A percentile compares a stretch with the other conserved stretches of the same genome.
These are phyloP conservation scores for Candida nanaspora DNA, from an alignment of 805 yeast genomes.

Conservation along the genomic window DNA sequence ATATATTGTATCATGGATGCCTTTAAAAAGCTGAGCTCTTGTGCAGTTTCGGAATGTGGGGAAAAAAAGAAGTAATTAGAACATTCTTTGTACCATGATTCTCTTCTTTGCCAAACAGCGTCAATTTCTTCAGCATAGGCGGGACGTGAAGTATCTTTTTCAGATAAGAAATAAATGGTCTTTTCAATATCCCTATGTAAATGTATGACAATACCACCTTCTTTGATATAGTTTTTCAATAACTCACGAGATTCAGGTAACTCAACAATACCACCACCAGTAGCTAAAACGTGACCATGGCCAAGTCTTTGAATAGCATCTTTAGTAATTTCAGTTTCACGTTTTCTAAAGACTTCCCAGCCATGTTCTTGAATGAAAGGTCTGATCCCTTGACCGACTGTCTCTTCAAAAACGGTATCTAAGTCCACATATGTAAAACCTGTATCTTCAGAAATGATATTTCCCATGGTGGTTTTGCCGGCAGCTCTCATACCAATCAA, in stretches of 20 bases:
- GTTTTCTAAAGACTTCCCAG: slow-evolving; percentile 81
- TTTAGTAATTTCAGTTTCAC: slow-evolving; percentile 53
- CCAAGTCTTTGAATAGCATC: slow-evolving; percentile 35
- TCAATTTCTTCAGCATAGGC: slow-evolving; percentile 74
- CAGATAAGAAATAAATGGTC: slow-evolving; percentile 63
- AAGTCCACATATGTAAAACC: slow-evolving; percentile 70
- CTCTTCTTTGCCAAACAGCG: slow-evolving; percentile 80
- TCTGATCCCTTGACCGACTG: slow-evolving; percentile 44
- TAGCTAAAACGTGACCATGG: slow-evolving; percentile 65
- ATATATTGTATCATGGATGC: slow-evolving; percentile 53
- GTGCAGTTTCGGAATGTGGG: slow-evolving; percentile 52
- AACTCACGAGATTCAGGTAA: slow-evolving; percentile 55
- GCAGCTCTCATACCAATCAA: slow-evolving; percentile 98
- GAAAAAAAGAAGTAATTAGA: slow-evolving; percentile 75
- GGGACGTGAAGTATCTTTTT: slow-evolving; percentile 79
- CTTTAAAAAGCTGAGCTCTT: slow-evolving; percentile 51
- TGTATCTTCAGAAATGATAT: slow-evolving; percentile 64
- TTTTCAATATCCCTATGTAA: slow-evolving; percentile 82
- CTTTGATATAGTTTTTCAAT: slow-evolving; percentile 45
- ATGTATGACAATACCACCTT: slow-evolving; percentile 79
- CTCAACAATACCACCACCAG: slow-evolving; percentile 97
- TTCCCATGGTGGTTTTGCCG: slow-evolving; percentile 83
- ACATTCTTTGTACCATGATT: slow-evolving; percentile 70
- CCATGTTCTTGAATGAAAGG: slow-evolving; percentile 57
- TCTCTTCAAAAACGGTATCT: slow-evolving; percentile 63